Evolutionary conservation across 345 rosid genomes (phyloP), one percentile per base, ranked within the genome.

Genomic region (Arabidopsis suecica): DNA sequence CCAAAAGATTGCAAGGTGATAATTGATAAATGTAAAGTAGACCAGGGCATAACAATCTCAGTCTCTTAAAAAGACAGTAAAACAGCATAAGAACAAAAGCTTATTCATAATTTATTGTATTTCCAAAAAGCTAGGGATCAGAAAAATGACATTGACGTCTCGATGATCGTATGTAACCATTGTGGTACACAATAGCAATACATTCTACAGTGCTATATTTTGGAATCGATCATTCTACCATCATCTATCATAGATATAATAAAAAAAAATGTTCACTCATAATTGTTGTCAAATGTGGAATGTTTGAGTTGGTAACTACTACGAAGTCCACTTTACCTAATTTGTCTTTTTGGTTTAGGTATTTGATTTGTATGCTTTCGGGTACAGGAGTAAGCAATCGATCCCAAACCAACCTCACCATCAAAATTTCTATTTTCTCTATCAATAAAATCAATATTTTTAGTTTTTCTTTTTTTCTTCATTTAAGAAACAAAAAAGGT

Each of bases 261-360:
- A 53, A 20, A 16, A 14, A 42, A 53, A 42, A 61, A 59, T 34
- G 48, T 25, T 57, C 4, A 56, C 49, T 25, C 34, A 48, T 57
- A 45, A 36, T 36, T 14, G 9, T 65, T 65, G 45, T 12, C 1
- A 32, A 67, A n/a, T 50, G 62, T 67, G 75, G 25, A 48, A 55
- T 69, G 71, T 55, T 76, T 69, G 71, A 62, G 75, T 62, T 61
- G 65, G 71, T 55, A 63, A 69, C 38, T 54, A 62, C 42, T 28
- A 76, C 75, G n/a, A 54, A 45, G 49, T 69, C 80, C 80, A 69
- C 80, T 69, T 76, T 69, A 76, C 75, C 75, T 76, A 69, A 45
- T 69, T 45, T 63, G 9, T 55, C 44, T 36, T 41, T 62, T 76
- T 62, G 64, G 59, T 69, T 76, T 76, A 69, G 80, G 80, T 76